Conservation (phyloP, 2,329 filamentous ascomycete species). For the Hypoxylon sp. region DNA sequence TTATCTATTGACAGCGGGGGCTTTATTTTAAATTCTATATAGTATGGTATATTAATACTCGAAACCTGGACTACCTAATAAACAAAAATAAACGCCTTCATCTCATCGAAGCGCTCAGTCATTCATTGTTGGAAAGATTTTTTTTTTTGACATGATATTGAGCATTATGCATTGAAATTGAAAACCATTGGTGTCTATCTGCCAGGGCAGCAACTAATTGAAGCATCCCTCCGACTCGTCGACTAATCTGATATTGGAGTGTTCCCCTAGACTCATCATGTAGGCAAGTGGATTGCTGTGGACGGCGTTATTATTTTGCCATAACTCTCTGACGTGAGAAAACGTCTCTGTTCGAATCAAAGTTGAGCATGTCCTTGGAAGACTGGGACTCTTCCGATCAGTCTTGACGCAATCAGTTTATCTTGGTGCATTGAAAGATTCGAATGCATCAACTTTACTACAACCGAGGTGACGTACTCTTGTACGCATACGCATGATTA, state of each 20-base stretch:
- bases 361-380: neutral
- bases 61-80: neutral
- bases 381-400: neutral
- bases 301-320: conserved; percentile 1
- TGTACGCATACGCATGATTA: neutral
- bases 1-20: conserved; percentile 27
- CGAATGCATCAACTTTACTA: neutral
- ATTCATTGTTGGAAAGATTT: conserved; percentile 5
- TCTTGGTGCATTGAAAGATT: neutral
- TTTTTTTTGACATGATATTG: conserved; percentile 3
- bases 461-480: neutral
- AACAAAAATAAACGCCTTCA: conserved; percentile 7
- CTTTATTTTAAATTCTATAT: conserved; percentile 25
- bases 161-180: conserved; percentile 15
- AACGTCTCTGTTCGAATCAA: neutral
- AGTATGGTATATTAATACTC: conserved; percentile 17
- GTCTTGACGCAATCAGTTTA: neutral
- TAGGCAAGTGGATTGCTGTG: conserved; percentile 7
- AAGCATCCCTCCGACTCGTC: neutral
- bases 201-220: neutral
- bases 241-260: conserved; percentile 10
- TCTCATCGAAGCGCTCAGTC: conserved; percentile 2
- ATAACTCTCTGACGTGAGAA: conserved; percentile 21
- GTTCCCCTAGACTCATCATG: neutral
- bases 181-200: neutral